Conservation (phyloP, 2,329 filamentous ascomycete genomes). For the Claviceps capensis region DNA sequence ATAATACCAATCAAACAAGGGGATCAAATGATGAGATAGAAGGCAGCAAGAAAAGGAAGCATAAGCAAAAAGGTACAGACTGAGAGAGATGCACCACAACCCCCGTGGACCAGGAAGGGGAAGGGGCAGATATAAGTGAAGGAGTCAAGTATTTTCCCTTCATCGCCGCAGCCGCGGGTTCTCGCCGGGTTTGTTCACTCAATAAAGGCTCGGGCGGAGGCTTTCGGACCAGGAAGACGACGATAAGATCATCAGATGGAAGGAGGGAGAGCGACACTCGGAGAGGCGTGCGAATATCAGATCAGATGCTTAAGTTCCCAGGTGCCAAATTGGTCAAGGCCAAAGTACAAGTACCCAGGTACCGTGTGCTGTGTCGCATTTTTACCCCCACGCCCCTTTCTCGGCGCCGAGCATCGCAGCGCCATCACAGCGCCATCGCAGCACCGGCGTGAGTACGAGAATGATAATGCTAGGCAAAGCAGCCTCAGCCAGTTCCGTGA, state of each 20-base stretch:
- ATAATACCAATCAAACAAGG: neutral
- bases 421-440: neutral
- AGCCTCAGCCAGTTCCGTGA: too few species aligned
- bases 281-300: neutral
- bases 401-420: neutral
- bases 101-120: neutral
- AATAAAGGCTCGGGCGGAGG: neutral
- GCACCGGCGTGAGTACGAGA: too few species aligned
- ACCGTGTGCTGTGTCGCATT: neutral
- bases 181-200: neutral
- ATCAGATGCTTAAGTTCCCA: neutral
- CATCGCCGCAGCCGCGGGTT: neutral
- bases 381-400: neutral
- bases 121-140: neutral
- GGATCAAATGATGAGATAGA: neutral
- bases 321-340: neutral
- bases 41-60: neutral
- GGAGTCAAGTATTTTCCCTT: neutral
- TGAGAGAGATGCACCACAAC: neutral
- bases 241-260: neutral
- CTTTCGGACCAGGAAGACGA: neutral
- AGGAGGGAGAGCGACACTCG: neutral
- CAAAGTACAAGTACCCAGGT: neutral
- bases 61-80: neutral
- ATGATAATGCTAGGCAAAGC: too few species aligned